A percentile compares a stretch with the other conserved stretches of the same genome.
These are phyloP conservation scores for Recurvomyces mirabilis DNA, from an alignment of 495 filamentous ascomycete species.

Conservation along the genomic window DNA sequence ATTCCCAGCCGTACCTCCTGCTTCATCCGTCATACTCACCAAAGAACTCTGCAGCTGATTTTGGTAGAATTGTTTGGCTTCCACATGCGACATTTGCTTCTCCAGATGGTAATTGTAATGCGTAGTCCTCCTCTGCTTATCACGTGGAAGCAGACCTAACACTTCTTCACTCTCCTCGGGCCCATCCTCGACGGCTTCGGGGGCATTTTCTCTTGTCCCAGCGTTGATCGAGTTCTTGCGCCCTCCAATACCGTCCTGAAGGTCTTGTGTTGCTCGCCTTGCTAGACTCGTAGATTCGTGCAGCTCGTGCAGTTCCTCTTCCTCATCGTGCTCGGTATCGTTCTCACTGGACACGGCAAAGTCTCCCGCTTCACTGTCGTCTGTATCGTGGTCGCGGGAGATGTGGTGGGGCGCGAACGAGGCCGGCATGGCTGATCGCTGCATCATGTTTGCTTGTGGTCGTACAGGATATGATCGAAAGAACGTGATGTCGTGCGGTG, in stretches of 20 bases:
- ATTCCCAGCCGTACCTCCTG: background rate
- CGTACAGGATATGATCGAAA: too few species aligned
- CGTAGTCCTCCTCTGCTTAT: slow-evolving; percentile 66
- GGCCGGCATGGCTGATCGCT: slow-evolving; percentile 4
- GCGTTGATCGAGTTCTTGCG: background rate
- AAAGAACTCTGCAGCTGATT: slow-evolving; percentile 52
- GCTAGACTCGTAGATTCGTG: slow-evolving; percentile 15
- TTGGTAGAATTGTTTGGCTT: slow-evolving; percentile 92
- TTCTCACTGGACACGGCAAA: slow-evolving; percentile 9
- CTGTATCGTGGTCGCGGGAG: slow-evolving; percentile 6
- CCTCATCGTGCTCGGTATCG: background rate
- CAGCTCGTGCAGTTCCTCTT: slow-evolving; percentile 6
- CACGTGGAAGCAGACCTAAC: slow-evolving; percentile 56
- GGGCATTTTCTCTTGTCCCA: background rate
- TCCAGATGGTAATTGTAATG: slow-evolving; percentile 82
- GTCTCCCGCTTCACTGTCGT: slow-evolving; percentile 8
- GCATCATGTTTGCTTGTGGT: slow-evolving; percentile 7
- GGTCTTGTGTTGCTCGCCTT: slow-evolving; percentile 13
- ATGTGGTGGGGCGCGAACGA: slow-evolving; percentile 6
- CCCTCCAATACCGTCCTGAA: background rate
- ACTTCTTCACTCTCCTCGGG: slow-evolving; percentile 1
- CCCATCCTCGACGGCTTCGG: background rate
- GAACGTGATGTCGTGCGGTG: background rate
- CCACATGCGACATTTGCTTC: slow-evolving; percentile 78
- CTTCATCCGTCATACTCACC: slow-evolving; percentile 4